Base-by-base conservation (phyloP, 1,284 basidiomycete species). In the Fomitopsis pinicola region DNA sequence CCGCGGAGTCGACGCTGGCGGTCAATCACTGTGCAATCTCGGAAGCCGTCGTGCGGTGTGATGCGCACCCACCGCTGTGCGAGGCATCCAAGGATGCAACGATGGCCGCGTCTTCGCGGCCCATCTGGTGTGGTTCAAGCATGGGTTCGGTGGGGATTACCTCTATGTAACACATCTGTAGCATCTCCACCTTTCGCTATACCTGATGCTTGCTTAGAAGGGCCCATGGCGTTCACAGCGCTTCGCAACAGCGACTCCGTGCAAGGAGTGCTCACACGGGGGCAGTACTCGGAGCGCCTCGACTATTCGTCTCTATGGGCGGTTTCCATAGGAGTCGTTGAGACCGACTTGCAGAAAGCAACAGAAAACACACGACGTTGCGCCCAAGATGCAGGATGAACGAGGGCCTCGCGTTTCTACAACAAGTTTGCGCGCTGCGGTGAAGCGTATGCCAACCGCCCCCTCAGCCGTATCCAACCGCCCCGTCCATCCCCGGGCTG, bases 11-110 rank as follows among this genome's bases (percentile, higher is more conserved):
- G 58, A 88, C 89, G 48, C 82, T 98, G 55, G 96, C 95, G 7
- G 84, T 98, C 67, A 94, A 97, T 76, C 98, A 98, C 73, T 89
- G 91, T 65, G 94, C 94, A 26, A 94, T 91, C 68, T 84, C 93
- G 14, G 94, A 97, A 75, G 95, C 97, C 75, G 85, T 97, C 68
- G 93, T 91, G 1, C 83, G 96, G 71, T 91, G 87, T 62, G 94
- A 96, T 74, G 94, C 95, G 64, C 96, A 98, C 77, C 89, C 89
- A 42, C 92, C 92, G 44, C 78, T 93, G 63, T 87, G 85, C 72
- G 92, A 94, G 76, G 94, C 93, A 8, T 94, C 95, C 84, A 94
- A 95, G 80, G 94, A 95, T 77, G 93, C 93, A 42, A 91, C 91
- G 48, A 89, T 96, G 88, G 86, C 90, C 28, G 84, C 91, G 26